Evolutionary conservation across 2,329 filamentous ascomycete species (phyloP).

Genomic region (Fusarium buharicum): DNA sequence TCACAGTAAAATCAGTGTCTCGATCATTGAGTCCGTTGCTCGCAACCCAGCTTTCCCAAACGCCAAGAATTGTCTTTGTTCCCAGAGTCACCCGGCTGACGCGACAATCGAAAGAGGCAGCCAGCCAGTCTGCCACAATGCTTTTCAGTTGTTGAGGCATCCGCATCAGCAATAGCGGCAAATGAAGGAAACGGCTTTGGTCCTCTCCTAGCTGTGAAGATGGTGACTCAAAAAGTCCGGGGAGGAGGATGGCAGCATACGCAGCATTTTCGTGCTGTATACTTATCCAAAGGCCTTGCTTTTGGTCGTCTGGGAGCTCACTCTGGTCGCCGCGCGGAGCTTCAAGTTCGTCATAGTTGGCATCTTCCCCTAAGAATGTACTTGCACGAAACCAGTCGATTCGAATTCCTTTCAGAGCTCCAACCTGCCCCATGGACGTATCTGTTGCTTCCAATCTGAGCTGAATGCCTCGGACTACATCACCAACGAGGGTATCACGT

Average conservation of each 20-base stretch:
- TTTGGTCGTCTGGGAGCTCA: constrained; percentile 40
- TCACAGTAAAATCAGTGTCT: constrained; percentile 60
- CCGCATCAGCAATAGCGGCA: constrained; percentile 65
- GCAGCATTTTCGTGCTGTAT: constrained; percentile 64
- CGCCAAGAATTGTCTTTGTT: constrained; percentile 60
- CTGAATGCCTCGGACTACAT: constrained; percentile 69
- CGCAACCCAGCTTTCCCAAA: constrained; percentile 64
- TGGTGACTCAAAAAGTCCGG: constrained; percentile 44
- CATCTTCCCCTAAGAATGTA: constrained; percentile 48
- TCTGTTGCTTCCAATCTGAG: constrained; percentile 60
- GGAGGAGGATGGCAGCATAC: constrained; percentile 63
- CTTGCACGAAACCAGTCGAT: constrained; percentile 58
- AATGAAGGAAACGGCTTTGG: constrained; percentile 54
- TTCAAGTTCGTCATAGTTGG: constrained; percentile 26
- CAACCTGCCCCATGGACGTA: constrained; percentile 52
- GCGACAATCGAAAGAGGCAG: constrained; percentile 66
- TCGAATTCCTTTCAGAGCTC: constrained; percentile 58
- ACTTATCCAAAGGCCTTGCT: constrained; percentile 56
- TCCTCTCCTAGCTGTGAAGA: not conserved
- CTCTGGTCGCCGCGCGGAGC: constrained; percentile 22
- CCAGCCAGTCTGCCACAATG: constrained; percentile 62
- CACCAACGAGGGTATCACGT: constrained; percentile 66
- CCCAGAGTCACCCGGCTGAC: constrained; percentile 62
- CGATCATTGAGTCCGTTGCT: constrained; percentile 50
- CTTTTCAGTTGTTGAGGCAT: constrained; percentile 65